Percentiles rank a stretch among this genome's conserved stretches.
phyloP scores from a whole-genome alignment of 805 yeast species.

The Candida tibetensis region DNA sequence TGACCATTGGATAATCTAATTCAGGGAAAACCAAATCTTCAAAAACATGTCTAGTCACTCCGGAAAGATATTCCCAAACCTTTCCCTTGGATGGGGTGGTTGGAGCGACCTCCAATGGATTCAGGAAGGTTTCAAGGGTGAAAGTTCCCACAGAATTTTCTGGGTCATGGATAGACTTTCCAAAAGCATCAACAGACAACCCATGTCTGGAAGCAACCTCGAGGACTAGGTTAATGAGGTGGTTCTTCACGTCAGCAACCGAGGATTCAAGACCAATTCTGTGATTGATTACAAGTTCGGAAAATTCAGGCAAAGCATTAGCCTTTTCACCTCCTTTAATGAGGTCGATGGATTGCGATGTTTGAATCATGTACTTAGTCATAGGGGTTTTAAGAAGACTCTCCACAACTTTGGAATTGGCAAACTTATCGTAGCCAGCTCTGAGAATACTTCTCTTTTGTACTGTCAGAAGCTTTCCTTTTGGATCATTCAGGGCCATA shows the following conservation, averaged over 20 bases:
- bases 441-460: conserved; percentile 31
- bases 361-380: conserved; percentile 27
- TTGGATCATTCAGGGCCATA: conserved; percentile 48
- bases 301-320: conserved; percentile 39
- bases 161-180: conserved; percentile 14
- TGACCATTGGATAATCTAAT: conserved; percentile 27
- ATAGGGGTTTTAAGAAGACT: conserved; percentile 16
- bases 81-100: conserved; percentile 33
- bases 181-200: conserved; percentile 24
- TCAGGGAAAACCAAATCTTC: conserved; percentile 49
- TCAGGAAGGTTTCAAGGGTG: conserved; percentile 10
- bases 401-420: conserved; percentile 26
- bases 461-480: conserved; percentile 19
- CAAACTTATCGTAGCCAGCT: conserved; percentile 34
- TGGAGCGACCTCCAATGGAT: conserved; percentile 44
- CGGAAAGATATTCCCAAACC: conserved; percentile 44
- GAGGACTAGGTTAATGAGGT: conserved; percentile 21
- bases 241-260: conserved; percentile 20
- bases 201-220: conserved; percentile 26
- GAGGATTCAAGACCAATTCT: conserved; percentile 31
- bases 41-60: conserved; percentile 59
- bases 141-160: conserved; percentile 14
- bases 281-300: conserved; percentile 30
- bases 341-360: conserved; percentile 36
- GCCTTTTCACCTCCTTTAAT: conserved; percentile 38